Conservation (phyloP, 1,284 basidiomycete species). For the Ceratobasidium sp. region DNA sequence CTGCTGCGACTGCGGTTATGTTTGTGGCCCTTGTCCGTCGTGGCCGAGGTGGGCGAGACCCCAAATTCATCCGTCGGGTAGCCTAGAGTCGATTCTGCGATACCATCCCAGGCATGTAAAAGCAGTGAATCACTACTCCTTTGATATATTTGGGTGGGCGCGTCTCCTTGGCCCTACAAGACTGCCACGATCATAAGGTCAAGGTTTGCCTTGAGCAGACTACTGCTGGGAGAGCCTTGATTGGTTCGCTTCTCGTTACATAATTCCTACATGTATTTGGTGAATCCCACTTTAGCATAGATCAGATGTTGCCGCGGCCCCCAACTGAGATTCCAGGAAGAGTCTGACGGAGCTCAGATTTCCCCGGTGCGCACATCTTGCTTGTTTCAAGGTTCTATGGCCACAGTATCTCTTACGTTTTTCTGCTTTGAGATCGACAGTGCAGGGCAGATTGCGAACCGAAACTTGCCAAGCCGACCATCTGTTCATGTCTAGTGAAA, state of each 20-base stretch:
- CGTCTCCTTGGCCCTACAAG: too few species aligned
- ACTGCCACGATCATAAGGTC: too few species aligned
- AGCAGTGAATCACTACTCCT: slow-evolving; percentile 29
- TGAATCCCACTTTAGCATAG: background rate
- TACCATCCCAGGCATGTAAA: background rate
- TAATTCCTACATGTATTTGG: background rate
- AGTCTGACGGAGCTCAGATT: slow-evolving; percentile 11
- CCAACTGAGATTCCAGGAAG: slow-evolving; percentile 20
- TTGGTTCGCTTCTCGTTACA: background rate
- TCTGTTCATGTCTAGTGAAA: too few species aligned
- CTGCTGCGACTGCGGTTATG: slow-evolving; percentile 53
- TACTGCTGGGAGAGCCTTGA: too few species aligned
- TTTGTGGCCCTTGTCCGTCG: slow-evolving; percentile 49
- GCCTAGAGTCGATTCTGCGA: background rate
- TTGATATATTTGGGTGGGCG: background rate
- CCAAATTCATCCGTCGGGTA: slow-evolving; percentile 36
- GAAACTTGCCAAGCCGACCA: too few species aligned
- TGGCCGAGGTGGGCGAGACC: slow-evolving; percentile 42
- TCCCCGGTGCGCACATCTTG: too few species aligned
- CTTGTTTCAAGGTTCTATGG: too few species aligned
- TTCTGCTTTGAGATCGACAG: too few species aligned
- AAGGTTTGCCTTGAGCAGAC: too few species aligned
- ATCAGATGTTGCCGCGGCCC: slow-evolving; percentile 7
- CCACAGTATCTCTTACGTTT: too few species aligned
- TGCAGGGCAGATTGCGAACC: too few species aligned